These are phyloP conservation scores for Solanum chiquidenum DNA, from an alignment of 257 asterid genomes.

Conservation along the genomic window DNA sequence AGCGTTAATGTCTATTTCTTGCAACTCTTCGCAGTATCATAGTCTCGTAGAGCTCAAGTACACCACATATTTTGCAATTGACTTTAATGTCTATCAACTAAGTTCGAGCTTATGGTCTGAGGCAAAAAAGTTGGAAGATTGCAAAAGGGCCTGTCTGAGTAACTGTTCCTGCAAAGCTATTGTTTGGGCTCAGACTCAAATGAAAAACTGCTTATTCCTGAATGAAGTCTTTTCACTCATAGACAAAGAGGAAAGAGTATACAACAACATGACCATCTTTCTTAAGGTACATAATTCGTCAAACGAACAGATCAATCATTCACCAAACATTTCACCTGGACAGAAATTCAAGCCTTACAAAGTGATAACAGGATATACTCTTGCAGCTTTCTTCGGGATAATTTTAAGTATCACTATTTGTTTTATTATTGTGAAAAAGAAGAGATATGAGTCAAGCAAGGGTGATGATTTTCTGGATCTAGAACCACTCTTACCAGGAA, in stretches of 20 bases:
- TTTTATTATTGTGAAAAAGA: not conserved
- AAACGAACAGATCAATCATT: not conserved
- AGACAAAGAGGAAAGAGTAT: not conserved
- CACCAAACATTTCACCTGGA: not conserved
- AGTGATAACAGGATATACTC: not conserved
- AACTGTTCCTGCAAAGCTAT: constrained; percentile 1
- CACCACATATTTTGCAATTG: not conserved
- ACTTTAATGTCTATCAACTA: not conserved
- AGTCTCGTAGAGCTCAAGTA: not conserved
- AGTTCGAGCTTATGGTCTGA: not conserved
- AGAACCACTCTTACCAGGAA: not conserved
- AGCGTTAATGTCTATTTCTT: not conserved
- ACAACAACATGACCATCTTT: not conserved
- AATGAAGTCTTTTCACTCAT: not conserved
- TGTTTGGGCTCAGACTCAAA: not conserved
- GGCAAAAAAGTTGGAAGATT: not conserved
- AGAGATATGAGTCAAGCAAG: not conserved
- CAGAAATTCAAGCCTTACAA: not conserved
- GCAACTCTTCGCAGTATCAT: not conserved
- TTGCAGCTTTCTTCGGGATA: not conserved
- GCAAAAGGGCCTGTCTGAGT: not conserved
- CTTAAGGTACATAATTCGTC: not conserved
- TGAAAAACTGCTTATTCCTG: not conserved
- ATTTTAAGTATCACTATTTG: not conserved
- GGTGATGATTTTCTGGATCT: not conserved